Percentiles rank a stretch among this genome's conserved stretches.
Evolutionary conservation across 2,329 filamentous ascomycete species (phyloP).

Genomic region (Lachnum nothofagi): DNA sequence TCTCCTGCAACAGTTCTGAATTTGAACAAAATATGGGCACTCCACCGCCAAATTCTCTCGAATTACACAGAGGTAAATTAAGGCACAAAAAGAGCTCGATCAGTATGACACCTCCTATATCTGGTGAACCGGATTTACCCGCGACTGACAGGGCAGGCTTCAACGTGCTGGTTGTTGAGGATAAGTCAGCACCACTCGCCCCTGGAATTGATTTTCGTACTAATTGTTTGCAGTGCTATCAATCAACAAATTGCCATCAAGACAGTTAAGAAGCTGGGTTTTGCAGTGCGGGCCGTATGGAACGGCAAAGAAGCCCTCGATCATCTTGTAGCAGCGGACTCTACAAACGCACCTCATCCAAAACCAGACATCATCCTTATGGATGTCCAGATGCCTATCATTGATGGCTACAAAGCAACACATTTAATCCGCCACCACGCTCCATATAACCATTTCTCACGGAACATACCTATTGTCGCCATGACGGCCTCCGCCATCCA

Average conservation of each 20-base stretch:
- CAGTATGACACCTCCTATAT: constrained; percentile 27
- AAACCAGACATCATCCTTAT: constrained; percentile 70
- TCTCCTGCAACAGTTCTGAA: constrained; percentile 65
- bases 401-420: constrained; percentile 74
- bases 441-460: constrained; percentile 56
- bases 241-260: constrained; percentile 74
- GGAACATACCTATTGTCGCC: constrained; percentile 68
- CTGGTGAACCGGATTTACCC: constrained; percentile 46
- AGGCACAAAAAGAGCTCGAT: constrained; percentile 10
- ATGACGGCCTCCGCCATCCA: constrained; percentile 78
- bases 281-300: constrained; percentile 66
- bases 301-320: constrained; percentile 75
- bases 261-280: constrained; percentile 68
- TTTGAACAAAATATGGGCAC: constrained; percentile 43
- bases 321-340: constrained; percentile 56
- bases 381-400: constrained; percentile 72
- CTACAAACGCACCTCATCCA: constrained; percentile 21
- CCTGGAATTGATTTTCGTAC: neutral
- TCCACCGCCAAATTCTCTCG: constrained; percentile 30
- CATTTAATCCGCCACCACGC: constrained; percentile 64
- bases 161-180: constrained; percentile 73
- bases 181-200: constrained; percentile 55
- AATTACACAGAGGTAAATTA: constrained; percentile 5
- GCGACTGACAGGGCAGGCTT: constrained; percentile 55
- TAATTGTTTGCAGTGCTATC: constrained; percentile 42